These are phyloP conservation scores for Cyberlindnera subsufficiens DNA, from an alignment of 805 yeast genomes.

Conservation along the genomic window DNA sequence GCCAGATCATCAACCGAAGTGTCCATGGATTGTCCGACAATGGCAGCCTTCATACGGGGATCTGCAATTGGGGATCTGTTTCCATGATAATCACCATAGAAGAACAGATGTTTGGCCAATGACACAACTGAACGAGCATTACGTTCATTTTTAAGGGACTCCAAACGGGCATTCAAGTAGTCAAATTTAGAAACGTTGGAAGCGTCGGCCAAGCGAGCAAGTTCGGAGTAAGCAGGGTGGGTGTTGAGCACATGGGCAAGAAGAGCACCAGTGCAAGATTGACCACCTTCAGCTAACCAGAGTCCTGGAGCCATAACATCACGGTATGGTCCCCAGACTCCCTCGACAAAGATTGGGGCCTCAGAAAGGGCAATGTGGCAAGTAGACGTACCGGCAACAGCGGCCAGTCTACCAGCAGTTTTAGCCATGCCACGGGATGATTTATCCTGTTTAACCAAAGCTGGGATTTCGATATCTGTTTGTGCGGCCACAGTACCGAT, in stretches of 20 bases:
- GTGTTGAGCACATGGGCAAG: constrained; percentile 81
- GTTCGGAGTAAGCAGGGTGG: constrained; percentile 82
- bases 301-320: constrained; percentile 85
- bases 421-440: constrained; percentile 43
- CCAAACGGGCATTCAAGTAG: constrained; percentile 70
- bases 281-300: constrained; percentile 99
- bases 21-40: constrained; percentile 93
- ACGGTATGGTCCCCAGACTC: constrained; percentile 98
- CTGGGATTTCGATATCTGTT: constrained; percentile 49
- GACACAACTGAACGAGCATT: constrained; percentile 69
- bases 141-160: constrained; percentile 50
- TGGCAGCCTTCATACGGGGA: constrained; percentile 84
- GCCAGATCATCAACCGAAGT: constrained; percentile 80
- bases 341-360: constrained; percentile 84
- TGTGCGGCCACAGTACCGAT: constrained; percentile 95
- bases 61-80: constrained; percentile 98
- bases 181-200: constrained; percentile 76
- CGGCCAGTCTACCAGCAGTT: constrained; percentile 85
- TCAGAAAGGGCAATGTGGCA: constrained; percentile 88
- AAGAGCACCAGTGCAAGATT: constrained; percentile 92
- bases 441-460: constrained; percentile 44
- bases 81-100: constrained; percentile 95
- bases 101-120: constrained; percentile 78
- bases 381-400: constrained; percentile 97
- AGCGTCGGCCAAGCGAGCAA: constrained; percentile 60